Evolutionary conservation across 2,329 filamentous ascomycete species (phyloP).

Genomic region (Colletotrichum tabaci): DNA sequence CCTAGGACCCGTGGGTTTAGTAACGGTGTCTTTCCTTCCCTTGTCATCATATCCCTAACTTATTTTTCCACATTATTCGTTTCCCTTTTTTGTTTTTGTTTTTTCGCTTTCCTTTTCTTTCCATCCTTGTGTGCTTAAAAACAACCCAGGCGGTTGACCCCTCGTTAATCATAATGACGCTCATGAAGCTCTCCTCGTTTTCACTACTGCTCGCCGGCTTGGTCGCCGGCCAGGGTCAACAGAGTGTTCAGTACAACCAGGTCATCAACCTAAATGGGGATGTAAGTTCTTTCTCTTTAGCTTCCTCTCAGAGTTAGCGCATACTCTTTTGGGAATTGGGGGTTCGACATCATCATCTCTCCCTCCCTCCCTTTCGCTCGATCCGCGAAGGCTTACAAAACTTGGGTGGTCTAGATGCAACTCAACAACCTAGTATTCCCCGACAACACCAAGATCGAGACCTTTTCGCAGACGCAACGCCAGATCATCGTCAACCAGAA

Average conservation of each 20-base stretch:
- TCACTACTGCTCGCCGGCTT: slow-evolving; percentile 38
- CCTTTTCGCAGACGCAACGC: slow-evolving; percentile 45
- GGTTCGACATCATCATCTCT: too few relatives aligned
- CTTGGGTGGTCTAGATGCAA: slow-evolving; percentile 38
- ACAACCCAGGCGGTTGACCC: slow-evolving; percentile 41
- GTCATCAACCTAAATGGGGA: slow-evolving; percentile 45
- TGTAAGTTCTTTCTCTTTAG: slow-evolving; percentile 34
- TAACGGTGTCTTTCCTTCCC: slow-evolving; percentile 43
- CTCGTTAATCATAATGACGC: slow-evolving; percentile 45
- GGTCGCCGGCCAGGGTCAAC: slow-evolving; percentile 40
- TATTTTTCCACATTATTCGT: too few relatives aligned
- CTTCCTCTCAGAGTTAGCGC: background rate
- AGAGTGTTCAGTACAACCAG: slow-evolving; percentile 44
- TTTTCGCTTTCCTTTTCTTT: background rate
- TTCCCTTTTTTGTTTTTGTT: too few relatives aligned
- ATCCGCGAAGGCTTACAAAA: too few relatives aligned
- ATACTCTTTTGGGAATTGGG: background rate
- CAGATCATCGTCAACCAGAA: slow-evolving; percentile 46
- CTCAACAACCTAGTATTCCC: slow-evolving; percentile 43
- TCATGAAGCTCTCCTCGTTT: slow-evolving; percentile 36
- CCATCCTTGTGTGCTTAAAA: slow-evolving; percentile 4
- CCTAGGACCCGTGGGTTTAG: slow-evolving; percentile 42
- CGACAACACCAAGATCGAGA: slow-evolving; percentile 45
- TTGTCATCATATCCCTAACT: slow-evolving; percentile 16
- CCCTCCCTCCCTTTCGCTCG: too few relatives aligned